A percentile compares a stretch with the other conserved stretches of the same genome.
Conservation (phyloP, 1,139 yeast species). For the Debaryomycetaceae sp. region DNA sequence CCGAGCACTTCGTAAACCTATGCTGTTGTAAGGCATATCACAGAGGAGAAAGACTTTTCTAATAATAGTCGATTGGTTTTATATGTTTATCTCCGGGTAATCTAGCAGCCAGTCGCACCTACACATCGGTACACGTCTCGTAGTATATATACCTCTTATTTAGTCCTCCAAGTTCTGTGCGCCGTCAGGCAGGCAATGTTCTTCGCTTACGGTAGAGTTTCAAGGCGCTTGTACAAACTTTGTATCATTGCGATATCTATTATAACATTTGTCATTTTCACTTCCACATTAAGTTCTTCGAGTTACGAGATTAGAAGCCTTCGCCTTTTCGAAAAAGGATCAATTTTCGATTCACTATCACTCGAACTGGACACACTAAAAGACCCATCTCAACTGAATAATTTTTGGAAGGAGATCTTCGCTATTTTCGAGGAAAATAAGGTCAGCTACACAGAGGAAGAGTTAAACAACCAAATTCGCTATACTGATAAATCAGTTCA, state of each 20-base stretch:
- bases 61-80: background rate
- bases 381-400: constrained; percentile 7
- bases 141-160: no score
- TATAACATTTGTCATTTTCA: background rate
- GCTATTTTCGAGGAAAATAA: constrained; percentile 13
- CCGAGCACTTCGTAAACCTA: constrained; percentile 61
- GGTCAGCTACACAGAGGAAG: constrained; percentile 11
- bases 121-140: no score
- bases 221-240: background rate
- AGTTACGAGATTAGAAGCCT: background rate
- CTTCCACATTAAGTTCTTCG: background rate
- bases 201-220: background rate
- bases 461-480: constrained; percentile 17
- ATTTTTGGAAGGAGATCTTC: constrained; percentile 22
- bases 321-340: background rate
- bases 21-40: constrained; percentile 62
- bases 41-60: background rate
- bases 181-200: background rate
- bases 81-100: no score
- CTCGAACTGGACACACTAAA: background rate
- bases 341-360: constrained; percentile 4
- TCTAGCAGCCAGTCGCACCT: no score
- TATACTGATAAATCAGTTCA: constrained; percentile 21
- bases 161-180: no score
- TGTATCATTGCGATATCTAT: background rate